Percentiles rank a stretch among this genome's conserved stretches.
phyloP scores from a whole-genome alignment of 257 asterid genomes.

The Perilla frutescens region DNA sequence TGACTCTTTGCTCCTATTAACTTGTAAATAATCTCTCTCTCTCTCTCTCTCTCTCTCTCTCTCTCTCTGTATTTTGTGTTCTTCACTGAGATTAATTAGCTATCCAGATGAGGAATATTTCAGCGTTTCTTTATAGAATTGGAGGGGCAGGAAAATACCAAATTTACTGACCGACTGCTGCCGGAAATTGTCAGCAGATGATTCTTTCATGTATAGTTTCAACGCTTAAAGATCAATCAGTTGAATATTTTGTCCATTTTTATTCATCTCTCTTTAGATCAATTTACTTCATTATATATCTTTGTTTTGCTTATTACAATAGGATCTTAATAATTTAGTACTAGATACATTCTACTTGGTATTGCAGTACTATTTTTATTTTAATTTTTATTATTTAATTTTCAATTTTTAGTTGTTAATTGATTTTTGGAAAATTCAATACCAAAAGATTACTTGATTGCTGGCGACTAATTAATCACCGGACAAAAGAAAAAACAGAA shows the following conservation, averaged over 20 bases:
- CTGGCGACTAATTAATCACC: too few relatives aligned
- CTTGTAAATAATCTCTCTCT: slow-evolving; percentile 37
- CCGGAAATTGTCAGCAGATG: slow-evolving; percentile 36
- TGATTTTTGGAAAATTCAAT: too few relatives aligned
- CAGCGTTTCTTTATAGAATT: slow-evolving; percentile 29
- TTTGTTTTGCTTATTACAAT: too few relatives aligned
- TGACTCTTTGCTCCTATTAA: slow-evolving; percentile 27
- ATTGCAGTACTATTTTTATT: too few relatives aligned
- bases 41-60: slow-evolving; percentile 4
- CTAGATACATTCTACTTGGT: too few relatives aligned
- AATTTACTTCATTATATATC: too few relatives aligned
- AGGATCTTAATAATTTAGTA: too few relatives aligned
- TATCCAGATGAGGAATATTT: slow-evolving; percentile 30
- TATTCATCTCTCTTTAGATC: neutral
- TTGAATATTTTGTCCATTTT: neutral
- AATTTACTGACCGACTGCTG: slow-evolving; percentile 37
- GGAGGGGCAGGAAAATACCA: slow-evolving; percentile 34
- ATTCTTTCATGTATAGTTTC: slow-evolving; percentile 46
- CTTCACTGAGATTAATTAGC: slow-evolving; percentile 33
- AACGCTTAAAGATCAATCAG: neutral
- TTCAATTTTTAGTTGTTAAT: too few relatives aligned
- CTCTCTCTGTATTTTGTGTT: slow-evolving; percentile 10
- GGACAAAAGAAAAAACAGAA: too few relatives aligned
- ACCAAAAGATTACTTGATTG: too few relatives aligned
- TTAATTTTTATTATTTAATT: too few relatives aligned